Evolutionary conservation across 1,284 basidiomycete genomes (phyloP).

Genomic region (Schizophyllum commune): DNA sequence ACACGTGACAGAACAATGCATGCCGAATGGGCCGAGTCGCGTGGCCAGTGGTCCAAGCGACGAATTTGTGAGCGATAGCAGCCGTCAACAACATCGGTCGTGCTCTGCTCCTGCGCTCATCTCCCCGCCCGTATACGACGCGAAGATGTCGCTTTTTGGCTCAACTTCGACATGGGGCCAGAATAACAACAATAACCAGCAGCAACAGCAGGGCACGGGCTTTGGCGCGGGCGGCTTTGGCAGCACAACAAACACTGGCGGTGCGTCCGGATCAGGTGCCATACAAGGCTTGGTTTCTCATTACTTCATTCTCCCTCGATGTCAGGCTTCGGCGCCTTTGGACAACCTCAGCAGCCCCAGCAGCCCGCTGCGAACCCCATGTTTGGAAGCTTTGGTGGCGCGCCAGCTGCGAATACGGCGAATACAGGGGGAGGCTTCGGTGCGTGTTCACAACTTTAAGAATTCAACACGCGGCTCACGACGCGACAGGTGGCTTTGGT

Average conservation of each 20-base stretch:
- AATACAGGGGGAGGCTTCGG: conserved; percentile 48
- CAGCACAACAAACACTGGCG: conserved; percentile 10
- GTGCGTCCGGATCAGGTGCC: neutral
- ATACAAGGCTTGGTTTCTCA: neutral
- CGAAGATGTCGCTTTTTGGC: conserved; percentile 24
- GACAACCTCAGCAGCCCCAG: conserved; percentile 34
- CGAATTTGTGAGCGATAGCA: neutral
- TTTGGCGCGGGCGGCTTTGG: conserved; percentile 30
- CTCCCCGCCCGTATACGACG: conserved; percentile 45
- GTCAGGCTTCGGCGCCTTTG: conserved; percentile 28
- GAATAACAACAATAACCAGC: conserved; percentile 34
- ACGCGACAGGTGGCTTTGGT: conserved; percentile 50
- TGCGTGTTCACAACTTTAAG: conserved; percentile 27
- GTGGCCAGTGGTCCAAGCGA: neutral
- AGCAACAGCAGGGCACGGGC: conserved; percentile 29
- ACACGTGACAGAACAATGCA: too few relatives aligned
- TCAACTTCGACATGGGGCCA: conserved; percentile 53
- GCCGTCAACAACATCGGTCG: neutral
- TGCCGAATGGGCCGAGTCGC: neutral
- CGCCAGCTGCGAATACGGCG: conserved; percentile 26
- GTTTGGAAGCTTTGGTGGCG: conserved; percentile 55
- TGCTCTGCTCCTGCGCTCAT: conserved; percentile 9
- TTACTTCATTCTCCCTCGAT: neutral
- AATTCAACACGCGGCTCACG: conserved; percentile 11
- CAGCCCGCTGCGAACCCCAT: conserved; percentile 69